Evolutionary conservation across 2,329 filamentous ascomycete species (phyloP).

Genomic region (Sclerotinia spermophila): DNA sequence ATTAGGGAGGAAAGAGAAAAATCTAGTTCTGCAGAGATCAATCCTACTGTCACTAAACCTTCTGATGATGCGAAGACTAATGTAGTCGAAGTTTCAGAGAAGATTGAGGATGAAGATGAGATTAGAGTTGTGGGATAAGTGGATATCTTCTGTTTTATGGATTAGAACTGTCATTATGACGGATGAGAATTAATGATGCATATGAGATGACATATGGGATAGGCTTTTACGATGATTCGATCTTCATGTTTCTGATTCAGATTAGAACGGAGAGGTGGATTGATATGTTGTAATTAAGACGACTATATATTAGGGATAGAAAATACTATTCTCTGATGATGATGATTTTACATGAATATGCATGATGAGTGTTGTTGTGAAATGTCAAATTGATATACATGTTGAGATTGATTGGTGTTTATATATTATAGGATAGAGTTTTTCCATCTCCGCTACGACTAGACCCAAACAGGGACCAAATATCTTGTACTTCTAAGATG

Average conservation of each 20-base stretch:
- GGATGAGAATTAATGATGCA: not conserved
- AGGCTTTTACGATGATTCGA: not conserved
- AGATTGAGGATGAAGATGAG: not conserved
- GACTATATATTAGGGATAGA: not conserved
- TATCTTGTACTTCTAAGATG: too few species aligned
- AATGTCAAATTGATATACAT: too few species aligned
- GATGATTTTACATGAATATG: not conserved
- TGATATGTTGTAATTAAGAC: not conserved
- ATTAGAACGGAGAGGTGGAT: not conserved
- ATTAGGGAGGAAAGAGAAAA: constrained; percentile 13
- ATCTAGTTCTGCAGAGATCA: not conserved
- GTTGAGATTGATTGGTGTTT: too few species aligned
- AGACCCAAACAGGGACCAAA: too few species aligned
- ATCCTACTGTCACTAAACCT: not conserved
- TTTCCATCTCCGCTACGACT: too few species aligned
- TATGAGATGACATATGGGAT: not conserved
- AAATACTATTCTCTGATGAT: not conserved
- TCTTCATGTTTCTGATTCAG: not conserved
- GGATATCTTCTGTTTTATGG: not conserved
- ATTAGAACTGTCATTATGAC: not conserved
- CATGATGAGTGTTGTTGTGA: too few species aligned
- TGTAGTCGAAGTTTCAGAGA: not conserved
- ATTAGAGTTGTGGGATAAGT: not conserved
- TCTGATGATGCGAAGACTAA: not conserved
- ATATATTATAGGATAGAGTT: too few species aligned